These are phyloP conservation scores for Melianthus villosus DNA, from an alignment of 441 rosid species.

Conservation along the genomic window DNA sequence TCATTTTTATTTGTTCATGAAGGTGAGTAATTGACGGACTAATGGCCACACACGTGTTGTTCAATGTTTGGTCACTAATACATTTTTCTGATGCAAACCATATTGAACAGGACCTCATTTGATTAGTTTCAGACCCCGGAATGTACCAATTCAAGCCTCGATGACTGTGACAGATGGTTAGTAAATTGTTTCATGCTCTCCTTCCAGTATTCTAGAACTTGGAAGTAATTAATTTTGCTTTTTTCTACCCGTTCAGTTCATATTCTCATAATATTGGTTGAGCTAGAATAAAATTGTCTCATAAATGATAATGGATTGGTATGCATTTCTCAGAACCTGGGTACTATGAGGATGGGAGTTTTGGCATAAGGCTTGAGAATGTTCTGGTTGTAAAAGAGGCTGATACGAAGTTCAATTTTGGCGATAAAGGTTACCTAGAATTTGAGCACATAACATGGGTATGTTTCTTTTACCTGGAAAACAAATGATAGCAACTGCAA, in stretches of 20 bases:
- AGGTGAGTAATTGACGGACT: conserved; percentile 40
- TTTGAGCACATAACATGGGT: conserved; percentile 98
- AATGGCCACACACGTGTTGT: neutral
- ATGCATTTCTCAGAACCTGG: conserved; percentile 62
- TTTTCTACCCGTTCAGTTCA: too few relatives aligned
- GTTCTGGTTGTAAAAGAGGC: conserved; percentile 63
- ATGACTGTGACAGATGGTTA: conserved; percentile 96
- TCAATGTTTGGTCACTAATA: conserved; percentile 3
- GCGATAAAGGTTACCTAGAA: conserved; percentile 70
- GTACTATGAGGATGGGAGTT: conserved; percentile 88
- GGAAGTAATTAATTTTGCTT: too few relatives aligned
- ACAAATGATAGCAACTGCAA: too few relatives aligned
- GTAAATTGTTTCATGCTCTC: too few relatives aligned
- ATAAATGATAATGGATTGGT: neutral
- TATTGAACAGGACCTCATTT: conserved; percentile 65
- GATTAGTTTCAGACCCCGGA: conserved; percentile 66
- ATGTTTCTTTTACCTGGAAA: too few relatives aligned
- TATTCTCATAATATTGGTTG: too few relatives aligned
- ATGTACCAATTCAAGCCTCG: conserved; percentile 81
- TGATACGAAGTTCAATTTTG: conserved; percentile 62
- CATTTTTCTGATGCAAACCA: conserved; percentile 1
- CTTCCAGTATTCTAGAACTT: too few relatives aligned
- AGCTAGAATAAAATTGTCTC: too few relatives aligned
- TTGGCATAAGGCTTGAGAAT: conserved; percentile 88
- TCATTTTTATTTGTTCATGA: conserved; percentile 90